phyloP scores from a whole-genome alignment of 306 rosid species.

The Dalbergia cultrata region DNA sequence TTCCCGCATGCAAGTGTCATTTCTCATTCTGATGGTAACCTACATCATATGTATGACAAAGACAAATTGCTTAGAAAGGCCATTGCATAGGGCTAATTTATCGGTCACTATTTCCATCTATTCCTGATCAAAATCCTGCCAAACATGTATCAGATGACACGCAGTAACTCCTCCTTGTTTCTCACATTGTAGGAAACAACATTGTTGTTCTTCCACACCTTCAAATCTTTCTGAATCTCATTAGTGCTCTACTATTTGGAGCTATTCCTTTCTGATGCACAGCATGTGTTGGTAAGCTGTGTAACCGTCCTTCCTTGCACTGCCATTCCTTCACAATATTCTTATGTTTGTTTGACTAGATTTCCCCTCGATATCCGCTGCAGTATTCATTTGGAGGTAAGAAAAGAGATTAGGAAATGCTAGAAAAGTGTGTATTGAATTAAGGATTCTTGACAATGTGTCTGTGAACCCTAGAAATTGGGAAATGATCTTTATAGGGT shows the following conservation, averaged over 20 bases:
- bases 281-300: neutral
- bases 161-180: neutral
- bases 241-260: neutral
- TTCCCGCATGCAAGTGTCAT: neutral
- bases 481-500: no score
- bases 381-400: neutral
- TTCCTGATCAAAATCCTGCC: neutral
- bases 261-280: neutral
- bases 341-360: neutral
- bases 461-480: no score
- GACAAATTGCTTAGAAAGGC: neutral
- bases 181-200: neutral
- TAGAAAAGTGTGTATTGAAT: no score
- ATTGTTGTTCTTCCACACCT: neutral
- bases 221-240: conserved; percentile 6
- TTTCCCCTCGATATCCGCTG: neutral
- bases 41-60: conserved; percentile 6
- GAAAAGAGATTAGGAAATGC: no score
- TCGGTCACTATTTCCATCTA: neutral
- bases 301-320: conserved; percentile 3
- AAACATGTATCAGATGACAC: neutral
- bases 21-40: neutral
- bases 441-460: no score
- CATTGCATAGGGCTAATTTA: neutral
- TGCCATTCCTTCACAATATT: neutral